Evolutionary conservation across 495 filamentous ascomycete genomes (phyloP), one percentile per base, ranked within the genome.

Genomic region (Saxophila tyrrhenica): DNA sequence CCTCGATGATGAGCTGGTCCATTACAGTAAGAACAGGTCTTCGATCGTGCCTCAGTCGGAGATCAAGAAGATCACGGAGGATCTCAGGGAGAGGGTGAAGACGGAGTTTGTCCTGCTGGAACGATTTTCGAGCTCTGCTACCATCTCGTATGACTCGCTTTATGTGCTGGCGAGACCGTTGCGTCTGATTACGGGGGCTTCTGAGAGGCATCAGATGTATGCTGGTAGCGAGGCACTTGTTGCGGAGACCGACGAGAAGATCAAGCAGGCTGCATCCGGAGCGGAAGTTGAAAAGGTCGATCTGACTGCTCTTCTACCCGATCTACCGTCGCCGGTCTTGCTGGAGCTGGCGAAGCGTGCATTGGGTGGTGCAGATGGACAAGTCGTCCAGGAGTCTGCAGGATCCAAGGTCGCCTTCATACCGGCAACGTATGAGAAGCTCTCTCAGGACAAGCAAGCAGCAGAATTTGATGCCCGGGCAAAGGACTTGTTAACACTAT

Each of bases 11-110:
- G 35, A 39, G 2, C 11, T 44, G 1, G 3, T 62, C 8, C 52
- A 54, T 25, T 54, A 50, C 25, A 43, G 51, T 17, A 19, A 32
- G 19, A 50, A 54, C 22, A 32, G 32, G 16, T 19, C 50, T 16
- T 25, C 50, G 2, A 21, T 62, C 15, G 1, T 62, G 5, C 24
- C 55, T 3, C 0, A 38, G 1, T 32, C 25, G 23, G 44, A 44
- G 35, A 17, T 49, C 3, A 20, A 46, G 0, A 23, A 16, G 13
- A 47, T 56, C 7, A 5, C 17, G 2, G 16, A 53, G 8, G 52
- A 56, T 8, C 2, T 56, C 2, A 5, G 39, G 0, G 22, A 29
- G 19, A 39, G 48, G 7, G 22, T 35, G 10, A 10, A 48, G 32
- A 9, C 19, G 13, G 15, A 20, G 7, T 24, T 52, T 20, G 11